These are phyloP conservation scores for Dioszegia aurantiaca DNA, from an alignment of 768 basidiomycete species.

Conservation along the genomic window DNA sequence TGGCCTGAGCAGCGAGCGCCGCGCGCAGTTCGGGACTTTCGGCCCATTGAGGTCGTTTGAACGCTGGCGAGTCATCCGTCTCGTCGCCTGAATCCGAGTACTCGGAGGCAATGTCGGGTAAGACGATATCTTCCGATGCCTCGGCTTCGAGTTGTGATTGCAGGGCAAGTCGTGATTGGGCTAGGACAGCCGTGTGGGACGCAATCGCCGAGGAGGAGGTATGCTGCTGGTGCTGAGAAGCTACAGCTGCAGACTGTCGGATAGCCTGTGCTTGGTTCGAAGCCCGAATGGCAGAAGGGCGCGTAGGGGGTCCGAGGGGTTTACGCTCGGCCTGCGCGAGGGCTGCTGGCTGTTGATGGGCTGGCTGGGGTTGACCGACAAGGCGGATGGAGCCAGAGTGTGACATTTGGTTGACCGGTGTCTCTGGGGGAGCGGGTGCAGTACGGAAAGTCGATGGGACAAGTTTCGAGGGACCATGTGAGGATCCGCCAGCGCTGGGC, in stretches of 20 bases:
- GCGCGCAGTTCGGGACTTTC: slow-evolving; percentile 81
- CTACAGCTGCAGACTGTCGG: slow-evolving; percentile 9
- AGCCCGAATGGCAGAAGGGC: slow-evolving; percentile 30
- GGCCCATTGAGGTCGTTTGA: slow-evolving; percentile 70
- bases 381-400: slow-evolving; percentile 31
- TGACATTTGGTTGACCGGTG: slow-evolving; percentile 10
- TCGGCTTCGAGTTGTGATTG: slow-evolving; percentile 38
- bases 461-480: slow-evolving; percentile 23
- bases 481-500: slow-evolving; percentile 10
- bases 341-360: slow-evolving; percentile 9
- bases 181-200: slow-evolving; percentile 22
- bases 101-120: slow-evolving; percentile 94
- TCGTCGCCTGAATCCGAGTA: slow-evolving; percentile 85
- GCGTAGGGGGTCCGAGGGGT: slow-evolving; percentile 40
- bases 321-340: slow-evolving; percentile 19
- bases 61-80: slow-evolving; percentile 70
- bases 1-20: slow-evolving; percentile 75
- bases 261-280: slow-evolving; percentile 7
- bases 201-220: slow-evolving; percentile 2
- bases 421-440: slow-evolving; percentile 11
- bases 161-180: slow-evolving; percentile 35
- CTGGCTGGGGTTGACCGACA: slow-evolving; percentile 19
- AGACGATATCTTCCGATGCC: slow-evolving; percentile 55
- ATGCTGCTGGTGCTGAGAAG: slow-evolving; percentile 11
- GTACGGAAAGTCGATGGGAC: slow-evolving; percentile 41